Conservation (phyloP, 2,329 filamentous ascomycete species). For the Arthrobotrys sphaeroides region DNA sequence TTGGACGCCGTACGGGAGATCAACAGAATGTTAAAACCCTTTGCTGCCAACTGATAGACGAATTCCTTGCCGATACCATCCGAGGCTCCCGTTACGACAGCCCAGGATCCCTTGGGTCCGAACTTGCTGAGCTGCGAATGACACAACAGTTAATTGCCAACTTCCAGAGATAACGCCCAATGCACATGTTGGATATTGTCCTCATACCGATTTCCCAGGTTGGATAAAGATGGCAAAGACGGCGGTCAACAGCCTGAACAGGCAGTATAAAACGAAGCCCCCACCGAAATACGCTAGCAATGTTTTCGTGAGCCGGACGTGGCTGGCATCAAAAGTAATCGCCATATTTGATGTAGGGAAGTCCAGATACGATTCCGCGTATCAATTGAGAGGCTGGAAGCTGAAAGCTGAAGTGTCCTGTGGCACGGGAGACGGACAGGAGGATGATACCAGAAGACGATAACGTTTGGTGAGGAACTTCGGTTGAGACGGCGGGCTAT, state of each 20-base stretch:
- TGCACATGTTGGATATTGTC: constrained; percentile 50
- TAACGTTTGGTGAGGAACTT: constrained; percentile 47
- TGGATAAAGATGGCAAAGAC: constrained; percentile 50
- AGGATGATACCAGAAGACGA: constrained; percentile 29
- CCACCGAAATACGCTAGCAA: constrained; percentile 50
- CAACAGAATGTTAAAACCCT: constrained; percentile 93
- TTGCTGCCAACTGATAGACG: constrained; percentile 84
- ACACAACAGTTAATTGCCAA: constrained; percentile 40
- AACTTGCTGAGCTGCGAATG: constrained; percentile 79
- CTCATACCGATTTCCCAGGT: constrained; percentile 64
- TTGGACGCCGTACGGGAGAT: constrained; percentile 96
- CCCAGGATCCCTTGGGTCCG: constrained; percentile 91
- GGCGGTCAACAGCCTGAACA: constrained; percentile 31
- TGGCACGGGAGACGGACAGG: constrained; percentile 3
- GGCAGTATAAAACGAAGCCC: constrained; percentile 37
- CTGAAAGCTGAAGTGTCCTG: not conserved
- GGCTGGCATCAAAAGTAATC: constrained; percentile 32
- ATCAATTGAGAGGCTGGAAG: constrained; percentile 12
- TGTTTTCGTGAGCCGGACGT: constrained; percentile 41
- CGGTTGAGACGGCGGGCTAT: constrained; percentile 43
- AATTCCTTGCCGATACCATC: constrained; percentile 98
- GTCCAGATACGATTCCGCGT: not conserved
- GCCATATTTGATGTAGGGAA: constrained; percentile 35
- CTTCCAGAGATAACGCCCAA: not conserved
- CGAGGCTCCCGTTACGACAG: constrained; percentile 90